phyloP scores from a whole-genome alignment of 2,329 filamentous ascomycete genomes.

The Colletotrichum simmondsii region DNA sequence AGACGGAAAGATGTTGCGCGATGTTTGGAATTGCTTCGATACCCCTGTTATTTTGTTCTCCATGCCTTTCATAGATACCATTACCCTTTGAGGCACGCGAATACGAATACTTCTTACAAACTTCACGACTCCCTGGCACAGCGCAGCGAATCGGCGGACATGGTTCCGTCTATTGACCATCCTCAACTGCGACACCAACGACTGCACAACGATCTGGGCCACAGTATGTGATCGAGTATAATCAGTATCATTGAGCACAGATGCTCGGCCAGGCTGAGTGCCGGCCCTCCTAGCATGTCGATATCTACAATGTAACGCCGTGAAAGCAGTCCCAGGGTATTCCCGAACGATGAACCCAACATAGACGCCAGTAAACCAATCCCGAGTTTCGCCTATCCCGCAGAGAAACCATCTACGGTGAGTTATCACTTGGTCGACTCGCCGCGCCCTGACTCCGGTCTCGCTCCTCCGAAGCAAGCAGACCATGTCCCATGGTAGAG shows the following conservation, averaged over 20 bases:
- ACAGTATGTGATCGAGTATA: not conserved
- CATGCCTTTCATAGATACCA: slow-evolving; percentile 3
- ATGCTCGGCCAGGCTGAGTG: not conserved
- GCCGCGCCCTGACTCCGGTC: not conserved
- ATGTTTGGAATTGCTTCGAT: slow-evolving; percentile 15
- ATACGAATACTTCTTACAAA: not conserved
- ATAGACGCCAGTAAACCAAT: not conserved
- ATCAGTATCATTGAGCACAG: not conserved
- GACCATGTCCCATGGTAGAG: not conserved
- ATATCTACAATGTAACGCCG: not conserved
- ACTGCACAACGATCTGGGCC: not conserved
- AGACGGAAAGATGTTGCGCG: not conserved
- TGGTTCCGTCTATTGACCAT: not conserved
- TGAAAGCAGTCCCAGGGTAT: slow-evolving; percentile 7
- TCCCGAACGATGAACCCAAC: not conserved
- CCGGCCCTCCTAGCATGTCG: not conserved
- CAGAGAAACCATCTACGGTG: not conserved
- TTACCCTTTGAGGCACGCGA: not conserved
- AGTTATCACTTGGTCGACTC: not conserved
- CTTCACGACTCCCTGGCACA: not conserved
- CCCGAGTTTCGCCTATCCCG: not conserved
- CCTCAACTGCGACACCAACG: not conserved
- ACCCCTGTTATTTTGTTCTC: slow-evolving; percentile 1
- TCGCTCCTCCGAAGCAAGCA: not conserved
- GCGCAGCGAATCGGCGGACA: not conserved